Base-by-base conservation (phyloP, 1,284 basidiomycete species). In the Tetrapyrgos nigripes region DNA sequence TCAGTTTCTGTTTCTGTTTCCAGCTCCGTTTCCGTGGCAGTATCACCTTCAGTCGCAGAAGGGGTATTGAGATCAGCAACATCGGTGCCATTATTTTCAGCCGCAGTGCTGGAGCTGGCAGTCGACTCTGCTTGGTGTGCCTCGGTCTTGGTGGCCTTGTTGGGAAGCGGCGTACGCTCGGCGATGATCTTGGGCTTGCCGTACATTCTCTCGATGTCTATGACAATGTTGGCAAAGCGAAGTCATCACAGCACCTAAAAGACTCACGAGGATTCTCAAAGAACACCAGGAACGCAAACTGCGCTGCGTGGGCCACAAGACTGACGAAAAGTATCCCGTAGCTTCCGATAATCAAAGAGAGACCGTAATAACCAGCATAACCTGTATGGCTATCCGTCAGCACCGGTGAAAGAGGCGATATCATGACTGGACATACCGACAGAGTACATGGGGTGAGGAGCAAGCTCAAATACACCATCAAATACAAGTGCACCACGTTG, bases 401-500 rank as follows among this genome's bases (percentile, higher is more conserved):
- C 19, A 47, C 10, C 10, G 47, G 37, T 11, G n/a, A 17, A 29
- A 28, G 23, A 56, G 63, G 17, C 53, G 27, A 52, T 14, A n/a
- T 43, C 43, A 19, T 10, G 27, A 17, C 24, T 14, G 10, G 21
- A 35, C 17, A 11, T 48, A 87, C 90, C 97, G 61, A 98, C 95
- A 53, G 92, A 94, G 72, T 96, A 96, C 94, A 96, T 96, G 0
- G 93, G 94, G 69, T 95, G 94, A 0, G 91, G 93, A 3, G 92
- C 91, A 50, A 94, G 82, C 71, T 98, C 96, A 69, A 98, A 98
- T 8, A 99, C 97, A 8, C 97, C 97, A 72, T 99, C 96, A 71
- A 99, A 99, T 4, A 98, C 92, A 23, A 99, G 82, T 51, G 90
- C 91, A 51, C 91, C 91, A 21, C 91, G 87, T 70, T 92, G 90